Conservation (phyloP, 345 rosid genomes). For the Citrus cavaleriei region DNA sequence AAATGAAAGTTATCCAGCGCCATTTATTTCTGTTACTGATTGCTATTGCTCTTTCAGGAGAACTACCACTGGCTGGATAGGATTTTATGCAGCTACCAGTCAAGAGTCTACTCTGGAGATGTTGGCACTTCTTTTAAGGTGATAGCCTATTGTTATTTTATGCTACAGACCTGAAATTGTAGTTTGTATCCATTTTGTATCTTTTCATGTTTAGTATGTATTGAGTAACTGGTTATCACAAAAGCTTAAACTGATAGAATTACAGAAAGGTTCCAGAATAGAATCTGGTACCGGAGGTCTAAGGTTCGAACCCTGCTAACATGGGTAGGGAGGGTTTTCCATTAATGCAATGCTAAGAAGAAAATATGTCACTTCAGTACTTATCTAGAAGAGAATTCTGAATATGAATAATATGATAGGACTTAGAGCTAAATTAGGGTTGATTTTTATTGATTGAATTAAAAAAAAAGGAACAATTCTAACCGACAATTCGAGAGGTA, state of each 20-base stretch:
- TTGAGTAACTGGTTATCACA: neutral
- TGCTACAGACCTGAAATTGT: neutral
- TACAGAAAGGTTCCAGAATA: neutral
- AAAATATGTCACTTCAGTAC: neutral
- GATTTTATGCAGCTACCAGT: constrained; percentile 12
- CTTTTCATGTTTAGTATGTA: neutral
- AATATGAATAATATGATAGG: neutral
- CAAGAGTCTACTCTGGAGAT: constrained; percentile 12
- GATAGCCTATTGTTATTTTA: constrained; percentile 12
- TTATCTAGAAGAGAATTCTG: neutral
- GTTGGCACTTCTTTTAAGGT: constrained; percentile 61
- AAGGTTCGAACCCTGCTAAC: neutral
- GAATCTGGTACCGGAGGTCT: neutral
- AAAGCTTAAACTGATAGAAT: neutral
- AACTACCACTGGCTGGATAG: constrained; percentile 47
- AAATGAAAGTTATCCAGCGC: neutral
- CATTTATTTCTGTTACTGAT: neutral
- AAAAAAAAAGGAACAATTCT: no score
- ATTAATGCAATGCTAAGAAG: neutral
- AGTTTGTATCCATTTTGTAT: neutral
- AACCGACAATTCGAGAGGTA: no score
- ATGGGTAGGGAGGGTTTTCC: neutral
- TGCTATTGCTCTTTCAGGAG: constrained; percentile 37
- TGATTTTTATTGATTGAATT: no score
- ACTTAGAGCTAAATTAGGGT: no score